Evolutionary conservation across 2,329 filamentous ascomycete species (phyloP).

Genomic region (Sporothrix mexicana): DNA sequence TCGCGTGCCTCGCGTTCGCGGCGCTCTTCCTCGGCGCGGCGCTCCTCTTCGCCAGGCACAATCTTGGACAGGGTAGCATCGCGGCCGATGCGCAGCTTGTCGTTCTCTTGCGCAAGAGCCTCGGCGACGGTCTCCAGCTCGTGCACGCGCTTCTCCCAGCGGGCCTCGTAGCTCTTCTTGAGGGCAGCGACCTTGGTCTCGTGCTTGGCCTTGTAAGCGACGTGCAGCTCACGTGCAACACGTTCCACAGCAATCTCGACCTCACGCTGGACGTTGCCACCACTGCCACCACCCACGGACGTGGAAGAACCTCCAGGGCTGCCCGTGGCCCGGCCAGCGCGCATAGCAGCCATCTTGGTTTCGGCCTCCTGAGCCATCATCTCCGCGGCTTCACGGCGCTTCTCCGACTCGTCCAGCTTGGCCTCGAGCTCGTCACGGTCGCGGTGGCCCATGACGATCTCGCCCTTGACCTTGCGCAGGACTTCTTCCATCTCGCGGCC

Average conservation of each 20-base stretch:
- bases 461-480: constrained; percentile 77
- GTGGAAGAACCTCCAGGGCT: constrained; percentile 25
- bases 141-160: constrained; percentile 86
- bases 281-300: constrained; percentile 47
- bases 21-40: constrained; percentile 56
- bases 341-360: constrained; percentile 76
- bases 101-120: constrained; percentile 74
- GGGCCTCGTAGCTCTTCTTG: constrained; percentile 81
- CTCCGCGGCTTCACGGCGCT: constrained; percentile 74
- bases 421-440: constrained; percentile 80
- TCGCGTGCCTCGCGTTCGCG: constrained; percentile 66
- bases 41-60: constrained; percentile 51
- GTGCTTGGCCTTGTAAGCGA: constrained; percentile 95
- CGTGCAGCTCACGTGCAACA: constrained; percentile 90
- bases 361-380: constrained; percentile 77
- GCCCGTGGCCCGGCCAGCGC: constrained; percentile 60
- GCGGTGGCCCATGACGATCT: constrained; percentile 77
- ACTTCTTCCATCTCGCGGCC: constrained; percentile 85
- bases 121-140: constrained; percentile 77
- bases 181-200: constrained; percentile 93
- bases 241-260: constrained; percentile 87
- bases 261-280: constrained; percentile 54
- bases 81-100: constrained; percentile 69
- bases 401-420: constrained; percentile 78
- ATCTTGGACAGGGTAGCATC: constrained; percentile 70